Evolutionary conservation across 805 yeast genomes (phyloP), one percentile per base, ranked within the genome.

Genomic region (Candida michaelii): DNA sequence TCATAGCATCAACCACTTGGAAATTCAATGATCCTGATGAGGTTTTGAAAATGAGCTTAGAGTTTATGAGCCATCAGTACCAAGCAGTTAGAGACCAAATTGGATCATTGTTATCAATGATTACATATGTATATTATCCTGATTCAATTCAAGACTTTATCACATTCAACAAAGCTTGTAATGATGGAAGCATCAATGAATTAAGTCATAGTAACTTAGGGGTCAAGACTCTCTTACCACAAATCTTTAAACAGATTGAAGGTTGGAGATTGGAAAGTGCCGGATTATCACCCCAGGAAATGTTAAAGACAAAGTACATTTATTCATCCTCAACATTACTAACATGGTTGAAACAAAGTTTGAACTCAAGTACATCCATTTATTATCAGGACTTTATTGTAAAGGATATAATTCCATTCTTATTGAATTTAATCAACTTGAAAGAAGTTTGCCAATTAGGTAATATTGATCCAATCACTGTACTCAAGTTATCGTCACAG

Each of bases 381-480:
- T 64, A 79, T 7, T 59, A 85, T 30, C 73, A 78, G 33, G 79
- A 79, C 3, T 74, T 77, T 42, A 62, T 84, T 29, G 63, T 50
- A 12, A 40, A 50, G 5, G 66, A 76, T 40, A 71, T 89, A 21
- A 61, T 88, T 1, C 96, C 96, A 19, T 82, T 86, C 47, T 65
- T 89, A 43, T 67, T 87, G 54, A 68, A 74, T 13, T 63, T 89
- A 36, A 77, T 81, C 39, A 75, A 73, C 34, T 75, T 85, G 69
- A 81, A 87, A 46, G 97, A 91, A 47, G 87, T 87, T 11, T 85
- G 95, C 50, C 87, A 85, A 50, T 61, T 85, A 43, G 83, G 83
- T 0, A 74, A 74, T 24, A 61, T 85, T 9, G 71, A 73, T 30
- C 85, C 91, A 0, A 69, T 76, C 1, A 53, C 45, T 49, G 78